Base-by-base conservation (phyloP, 1,284 basidiomycete genomes). In the Cryptococcus sp. region DNA sequence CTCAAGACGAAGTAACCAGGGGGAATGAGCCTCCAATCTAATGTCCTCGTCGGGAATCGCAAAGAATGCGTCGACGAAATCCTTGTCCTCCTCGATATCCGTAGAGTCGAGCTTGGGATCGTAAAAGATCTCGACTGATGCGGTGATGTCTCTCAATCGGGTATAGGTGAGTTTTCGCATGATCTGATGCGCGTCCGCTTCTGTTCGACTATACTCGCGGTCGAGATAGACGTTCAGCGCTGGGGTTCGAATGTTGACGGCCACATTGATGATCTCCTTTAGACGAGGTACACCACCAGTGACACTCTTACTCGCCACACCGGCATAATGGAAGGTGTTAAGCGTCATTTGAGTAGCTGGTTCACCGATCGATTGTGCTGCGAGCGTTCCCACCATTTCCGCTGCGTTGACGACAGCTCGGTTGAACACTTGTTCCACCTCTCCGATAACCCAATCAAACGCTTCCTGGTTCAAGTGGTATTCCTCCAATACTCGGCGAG, bases 191-290 rank as follows among this genome's bases (percentile, higher is more conserved):
- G 77, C 76, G 29, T 70, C 69, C 49, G 64, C 61, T 69, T 95
- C 91, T 62, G 95, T 93, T 71, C 93, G 88, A 50, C 80, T 80
- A 41, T 89, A 86, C 52, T 89, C 85, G 29, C 87, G 85, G 2
- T 88, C 84, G 44, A 97, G 85, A 75, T 93, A 97, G 53, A 99
- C 93, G 15, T 87, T 89, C 19, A 97, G 84, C 0, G 93, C 94
- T 0, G 96, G 96, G 0, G 96, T 99, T 80, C 98, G 97, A 84
- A 99, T 97, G 75, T 99, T 95, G 26, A 89, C 90, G 0, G 96
- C 94, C 52, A 98, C 94, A 76, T 99, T 99, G 82, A 99, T 99
- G 68, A 99, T 98, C 78, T 97, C 94, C 81, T 97, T 97, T 61
- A 97, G 78, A 80, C 94, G 92, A 11, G 94, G 94, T 0, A 97